These are phyloP conservation scores for Coemansia guatemalensis DNA, from an alignment of 192 early-diverging fungal species.

Conservation along the genomic window DNA sequence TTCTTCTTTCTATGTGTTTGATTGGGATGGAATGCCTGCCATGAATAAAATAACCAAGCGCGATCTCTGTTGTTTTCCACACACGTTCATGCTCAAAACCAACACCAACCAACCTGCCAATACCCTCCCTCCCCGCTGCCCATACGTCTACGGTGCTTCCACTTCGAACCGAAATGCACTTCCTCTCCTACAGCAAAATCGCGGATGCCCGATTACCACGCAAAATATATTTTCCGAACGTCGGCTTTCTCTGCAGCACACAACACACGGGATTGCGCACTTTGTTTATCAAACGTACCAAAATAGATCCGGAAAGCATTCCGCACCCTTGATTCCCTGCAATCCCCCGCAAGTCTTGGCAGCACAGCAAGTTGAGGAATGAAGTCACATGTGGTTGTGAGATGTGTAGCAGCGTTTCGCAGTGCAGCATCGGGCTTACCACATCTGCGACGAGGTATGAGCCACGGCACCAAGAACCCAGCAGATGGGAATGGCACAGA, in stretches of 20 bases:
- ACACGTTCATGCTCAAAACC: too few relatives aligned
- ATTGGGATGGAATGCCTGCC: too few relatives aligned
- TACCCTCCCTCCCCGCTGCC: too few relatives aligned
- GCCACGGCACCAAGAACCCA: background rate
- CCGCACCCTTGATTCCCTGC: background rate
- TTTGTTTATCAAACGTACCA: background rate
- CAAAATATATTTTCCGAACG: background rate
- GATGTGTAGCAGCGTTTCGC: background rate
- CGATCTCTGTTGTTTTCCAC: too few relatives aligned
- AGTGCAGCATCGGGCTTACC: background rate
- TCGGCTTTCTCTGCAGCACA: background rate
- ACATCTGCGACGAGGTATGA: background rate
- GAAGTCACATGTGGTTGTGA: background rate
- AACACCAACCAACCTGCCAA: too few relatives aligned
- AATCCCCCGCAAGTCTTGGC: conserved; percentile 14
- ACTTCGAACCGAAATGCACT: too few relatives aligned
- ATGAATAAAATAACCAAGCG: too few relatives aligned
- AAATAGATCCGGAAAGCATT: background rate
- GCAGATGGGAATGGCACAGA: background rate
- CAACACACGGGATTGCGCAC: too few relatives aligned
- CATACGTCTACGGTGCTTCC: too few relatives aligned
- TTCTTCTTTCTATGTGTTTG: background rate
- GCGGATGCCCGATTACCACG: too few relatives aligned
- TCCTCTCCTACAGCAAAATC: too few relatives aligned
- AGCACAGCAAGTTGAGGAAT: background rate